Evolutionary conservation across 345 rosid species (phyloP).

Genomic region (Draba incana): DNA sequence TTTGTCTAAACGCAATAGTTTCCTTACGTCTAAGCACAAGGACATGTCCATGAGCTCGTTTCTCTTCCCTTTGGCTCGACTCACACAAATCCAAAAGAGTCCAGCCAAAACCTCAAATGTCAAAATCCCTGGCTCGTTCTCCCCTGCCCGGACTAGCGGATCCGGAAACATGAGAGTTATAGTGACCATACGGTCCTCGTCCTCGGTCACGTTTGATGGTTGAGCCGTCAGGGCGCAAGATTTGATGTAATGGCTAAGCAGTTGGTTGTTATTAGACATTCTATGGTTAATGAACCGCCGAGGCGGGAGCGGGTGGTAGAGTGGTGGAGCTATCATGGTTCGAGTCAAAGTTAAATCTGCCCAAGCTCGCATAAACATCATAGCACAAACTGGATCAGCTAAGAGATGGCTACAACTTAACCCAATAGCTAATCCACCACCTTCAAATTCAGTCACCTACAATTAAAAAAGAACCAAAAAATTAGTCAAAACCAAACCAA

Average conservation of each 20-base stretch:
- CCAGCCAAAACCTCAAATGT: conserved; percentile 59
- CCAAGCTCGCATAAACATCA: conserved; percentile 73
- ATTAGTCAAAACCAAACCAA: background rate
- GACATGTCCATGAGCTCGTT: conserved; percentile 55
- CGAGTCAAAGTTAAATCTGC: conserved; percentile 54
- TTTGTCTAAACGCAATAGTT: conserved; percentile 49
- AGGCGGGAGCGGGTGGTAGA: conserved; percentile 52
- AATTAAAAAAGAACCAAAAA: background rate
- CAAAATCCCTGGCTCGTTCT: conserved; percentile 25
- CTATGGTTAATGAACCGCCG: conserved; percentile 34
- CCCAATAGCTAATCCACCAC: conserved; percentile 75
- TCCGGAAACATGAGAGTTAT: conserved; percentile 49
- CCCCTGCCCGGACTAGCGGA: conserved; percentile 43
- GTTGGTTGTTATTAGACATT: conserved; percentile 36
- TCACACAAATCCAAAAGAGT: conserved; percentile 62
- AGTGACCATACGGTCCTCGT: conserved; percentile 38
- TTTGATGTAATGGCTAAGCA: conserved; percentile 51
- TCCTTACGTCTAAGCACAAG: conserved; percentile 58
- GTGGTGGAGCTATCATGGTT: conserved; percentile 50
- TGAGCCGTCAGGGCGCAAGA: conserved; percentile 28
- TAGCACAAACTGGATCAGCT: conserved; percentile 62
- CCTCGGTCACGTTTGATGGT: background rate
- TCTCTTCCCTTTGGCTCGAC: conserved; percentile 49
- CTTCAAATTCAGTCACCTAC: conserved; percentile 78
- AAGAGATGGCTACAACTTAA: conserved; percentile 72